A percentile compares a stretch with the other conserved stretches of the same genome.
Evolutionary conservation across 306 rosid species (phyloP).

Genomic region (Albizia julibrissin): DNA sequence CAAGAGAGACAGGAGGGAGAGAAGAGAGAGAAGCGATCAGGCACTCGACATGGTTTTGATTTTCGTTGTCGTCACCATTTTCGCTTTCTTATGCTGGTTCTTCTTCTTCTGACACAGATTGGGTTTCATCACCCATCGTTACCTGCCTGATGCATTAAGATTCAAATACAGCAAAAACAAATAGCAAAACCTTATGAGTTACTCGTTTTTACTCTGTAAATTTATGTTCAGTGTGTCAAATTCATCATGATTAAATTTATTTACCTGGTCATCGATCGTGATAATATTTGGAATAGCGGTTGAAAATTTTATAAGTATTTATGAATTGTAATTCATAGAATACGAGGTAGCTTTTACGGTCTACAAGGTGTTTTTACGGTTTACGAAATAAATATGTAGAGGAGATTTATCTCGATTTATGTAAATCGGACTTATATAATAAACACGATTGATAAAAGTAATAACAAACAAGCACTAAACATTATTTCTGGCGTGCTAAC

Average conservation of each 20-base stretch:
- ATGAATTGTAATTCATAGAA: too few species aligned
- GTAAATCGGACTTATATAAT: too few species aligned
- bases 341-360: too few species aligned
- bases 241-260: background rate
- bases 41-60: conserved; percentile 54
- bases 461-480: too few species aligned
- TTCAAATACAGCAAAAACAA: background rate
- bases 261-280: background rate
- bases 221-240: background rate
- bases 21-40: conserved; percentile 46
- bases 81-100: conserved; percentile 46
- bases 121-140: background rate
- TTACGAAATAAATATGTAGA: too few species aligned
- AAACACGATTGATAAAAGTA: too few species aligned
- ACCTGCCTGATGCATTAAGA: background rate
- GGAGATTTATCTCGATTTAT: too few species aligned
- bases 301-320: too few species aligned
- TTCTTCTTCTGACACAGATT: background rate
- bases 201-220: background rate
- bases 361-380: too few species aligned
- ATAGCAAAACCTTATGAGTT: background rate
- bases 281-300: too few species aligned
- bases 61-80: conserved; percentile 40
- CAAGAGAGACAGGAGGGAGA: conserved; percentile 52
- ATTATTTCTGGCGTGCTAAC: background rate